A percentile compares a stretch with the other conserved stretches of the same genome.
These are phyloP conservation scores for Phytophthora constricta DNA, from an alignment of 352 stramenopile genomes.

Conservation along the genomic window DNA sequence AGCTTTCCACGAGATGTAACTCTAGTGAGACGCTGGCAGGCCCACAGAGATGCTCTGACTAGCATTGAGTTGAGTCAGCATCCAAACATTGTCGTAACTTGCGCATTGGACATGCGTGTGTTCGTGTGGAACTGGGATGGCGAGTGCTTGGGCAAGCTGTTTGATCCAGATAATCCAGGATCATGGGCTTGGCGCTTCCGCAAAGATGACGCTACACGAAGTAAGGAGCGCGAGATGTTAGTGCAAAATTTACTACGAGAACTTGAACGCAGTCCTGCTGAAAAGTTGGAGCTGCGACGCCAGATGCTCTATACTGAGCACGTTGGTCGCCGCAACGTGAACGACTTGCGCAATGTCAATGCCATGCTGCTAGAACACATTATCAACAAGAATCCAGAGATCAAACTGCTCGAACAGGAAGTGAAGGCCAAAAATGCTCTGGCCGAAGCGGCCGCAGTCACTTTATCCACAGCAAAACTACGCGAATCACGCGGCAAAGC, in stretches of 20 bases:
- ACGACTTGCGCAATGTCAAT: constrained; percentile 54
- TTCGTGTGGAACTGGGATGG: constrained; percentile 79
- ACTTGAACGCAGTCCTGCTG: constrained; percentile 52
- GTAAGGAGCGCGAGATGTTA: constrained; percentile 46
- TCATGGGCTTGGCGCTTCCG: constrained; percentile 57
- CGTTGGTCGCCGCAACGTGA: constrained; percentile 51
- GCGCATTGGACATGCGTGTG: constrained; percentile 66
- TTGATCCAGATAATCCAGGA: constrained; percentile 63
- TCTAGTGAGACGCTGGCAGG: constrained; percentile 52
- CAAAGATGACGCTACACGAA: constrained; percentile 60
- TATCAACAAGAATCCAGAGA: constrained; percentile 66
- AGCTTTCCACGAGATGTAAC: constrained; percentile 39
- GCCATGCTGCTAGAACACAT: constrained; percentile 72
- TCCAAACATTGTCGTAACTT: constrained; percentile 70
- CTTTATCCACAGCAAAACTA: constrained; percentile 9
- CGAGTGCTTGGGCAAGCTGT: constrained; percentile 63
- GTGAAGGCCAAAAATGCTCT: constrained; percentile 13
- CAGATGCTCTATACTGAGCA: constrained; percentile 60
- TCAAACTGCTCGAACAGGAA: constrained; percentile 47
- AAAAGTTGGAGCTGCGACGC: constrained; percentile 47
- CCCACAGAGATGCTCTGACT: constrained; percentile 57
- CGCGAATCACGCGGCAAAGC: constrained; percentile 12
- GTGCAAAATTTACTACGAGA: constrained; percentile 50
- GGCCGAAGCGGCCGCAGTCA: background rate
- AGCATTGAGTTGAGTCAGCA: constrained; percentile 64